These are phyloP conservation scores for Casaregolazyma suthepensis DNA, from an alignment of 1,139 yeast species.

Conservation along the genomic window DNA sequence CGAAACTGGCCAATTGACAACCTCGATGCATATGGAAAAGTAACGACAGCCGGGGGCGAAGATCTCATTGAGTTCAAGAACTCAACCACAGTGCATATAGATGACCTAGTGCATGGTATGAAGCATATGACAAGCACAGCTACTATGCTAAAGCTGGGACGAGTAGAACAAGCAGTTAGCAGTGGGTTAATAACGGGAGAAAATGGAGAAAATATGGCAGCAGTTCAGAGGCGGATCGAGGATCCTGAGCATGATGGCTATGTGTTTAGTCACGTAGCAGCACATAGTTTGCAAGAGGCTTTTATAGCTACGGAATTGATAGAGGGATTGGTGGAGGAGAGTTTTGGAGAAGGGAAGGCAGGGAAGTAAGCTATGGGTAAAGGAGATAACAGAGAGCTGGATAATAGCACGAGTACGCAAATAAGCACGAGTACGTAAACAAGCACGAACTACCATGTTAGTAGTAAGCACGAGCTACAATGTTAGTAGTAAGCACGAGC, in stretches of 20 bases:
- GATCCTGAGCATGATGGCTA: constrained; percentile 14
- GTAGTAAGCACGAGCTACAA: no score
- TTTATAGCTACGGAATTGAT: constrained; percentile 18
- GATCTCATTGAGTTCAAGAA: constrained; percentile 3
- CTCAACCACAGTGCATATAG: not conserved
- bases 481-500: no score
- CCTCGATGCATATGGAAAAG: constrained; percentile 4
- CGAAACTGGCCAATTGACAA: constrained; percentile 2
- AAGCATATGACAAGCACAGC: constrained; percentile 26
- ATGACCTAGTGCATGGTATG: constrained; percentile 19
- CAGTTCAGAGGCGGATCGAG: constrained; percentile 13
- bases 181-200: constrained; percentile 4
- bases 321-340: constrained; percentile 14
- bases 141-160: constrained; percentile 27
- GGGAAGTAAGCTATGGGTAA: not conserved
- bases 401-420: no score
- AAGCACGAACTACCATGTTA: no score
- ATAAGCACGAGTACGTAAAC: no score
- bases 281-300: constrained; percentile 16
- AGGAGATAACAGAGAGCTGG: not conserved
- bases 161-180: constrained; percentile 22
- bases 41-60: constrained; percentile 7
- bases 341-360: not conserved
- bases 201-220: constrained; percentile 11
- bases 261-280: constrained; percentile 17